Conservation (phyloP, 345 rosid species). For the Sapria himalayana region DNA sequence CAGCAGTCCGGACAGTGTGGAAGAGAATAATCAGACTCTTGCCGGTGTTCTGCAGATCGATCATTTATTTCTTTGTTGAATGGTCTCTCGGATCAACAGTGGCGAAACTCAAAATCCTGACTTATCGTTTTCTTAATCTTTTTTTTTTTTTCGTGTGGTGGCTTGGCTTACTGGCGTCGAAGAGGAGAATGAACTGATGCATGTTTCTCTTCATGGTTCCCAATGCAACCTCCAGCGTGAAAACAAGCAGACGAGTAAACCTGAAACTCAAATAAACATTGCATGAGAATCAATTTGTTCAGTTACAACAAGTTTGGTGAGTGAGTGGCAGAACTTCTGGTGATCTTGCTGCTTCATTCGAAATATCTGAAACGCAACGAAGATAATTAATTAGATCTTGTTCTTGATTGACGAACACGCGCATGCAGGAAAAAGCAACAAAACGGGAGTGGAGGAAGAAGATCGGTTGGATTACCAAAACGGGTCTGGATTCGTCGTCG, state of each 20-base stretch:
- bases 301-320: too few relatives aligned
- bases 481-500: conserved; percentile 70
- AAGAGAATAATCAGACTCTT: too few relatives aligned
- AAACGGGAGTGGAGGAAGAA: neutral
- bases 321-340: conserved; percentile 45
- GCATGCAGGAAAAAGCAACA: neutral
- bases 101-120: conserved; percentile 6
- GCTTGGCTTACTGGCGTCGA: conserved; percentile 86
- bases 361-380: conserved; percentile 33
- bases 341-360: conserved; percentile 80
- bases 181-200: conserved; percentile 66
- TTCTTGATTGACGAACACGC: neutral
- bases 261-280: conserved; percentile 12
- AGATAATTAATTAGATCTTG: neutral
- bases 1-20: conserved; percentile 30
- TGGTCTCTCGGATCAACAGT: conserved; percentile 8
- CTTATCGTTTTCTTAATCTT: too few relatives aligned
- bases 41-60: conserved; percentile 17
- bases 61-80: conserved; percentile 12
- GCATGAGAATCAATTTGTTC: too few relatives aligned
- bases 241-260: conserved; percentile 62
- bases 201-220: conserved; percentile 58
- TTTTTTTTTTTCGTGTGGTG: too few relatives aligned
- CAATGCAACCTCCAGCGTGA: conserved; percentile 73
- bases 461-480: conserved; percentile 22